Base-by-base conservation (phyloP, 139 green algal genomes). In the Zygnema circumcarinatum region DNA sequence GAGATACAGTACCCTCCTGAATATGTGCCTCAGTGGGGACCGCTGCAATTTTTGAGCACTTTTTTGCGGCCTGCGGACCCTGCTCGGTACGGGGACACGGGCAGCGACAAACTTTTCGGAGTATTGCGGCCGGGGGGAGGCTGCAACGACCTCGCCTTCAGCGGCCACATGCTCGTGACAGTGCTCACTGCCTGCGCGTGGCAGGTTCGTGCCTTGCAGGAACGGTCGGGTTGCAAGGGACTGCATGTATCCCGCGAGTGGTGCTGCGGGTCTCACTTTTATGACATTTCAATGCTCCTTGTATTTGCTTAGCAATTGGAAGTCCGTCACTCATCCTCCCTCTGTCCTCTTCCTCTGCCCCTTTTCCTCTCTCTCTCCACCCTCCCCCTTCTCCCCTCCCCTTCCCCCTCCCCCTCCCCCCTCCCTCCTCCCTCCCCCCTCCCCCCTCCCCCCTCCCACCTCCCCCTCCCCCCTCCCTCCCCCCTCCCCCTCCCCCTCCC, bases 61-160 rank as follows among this genome's bases (percentile, higher is more conserved):
- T 76, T 91, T 33, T 33, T 91, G 0, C 62, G 83, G n/a, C 87
- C 87, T 0, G n/a, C 41, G 21, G 35, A 88, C 1, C 21, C 84
- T 11, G 3, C 31, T 38, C 7, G 7, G 52, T 42, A 36, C 11
- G 69, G 69, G 11, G 16, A 41, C 16, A 39, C 11, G 7, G 16
- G 11, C 16, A 52, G 11, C 11, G 35, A 52, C 35, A 38, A 38
- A 38, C 79, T 78, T 25, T 38, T 67, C n/a, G 42, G 33, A 22
- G 67, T 68, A 41, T 31, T 87, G 39, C 56, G 84, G 25, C 67
- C 86, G 25, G 75, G 76, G 35, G 84, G 87, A 38, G 83, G 87
- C 54, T 87, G 87, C 84, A 87, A 91, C 87, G 83, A 91, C 67
- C 85, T 90, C 32, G 76, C 67, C 0, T 90, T 83, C 85, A 90